A percentile compares a stretch with the other conserved stretches of the same genome.
Conservation (phyloP, 2,329 filamentous ascomycete species). For the Fusarium sp. region DNA sequence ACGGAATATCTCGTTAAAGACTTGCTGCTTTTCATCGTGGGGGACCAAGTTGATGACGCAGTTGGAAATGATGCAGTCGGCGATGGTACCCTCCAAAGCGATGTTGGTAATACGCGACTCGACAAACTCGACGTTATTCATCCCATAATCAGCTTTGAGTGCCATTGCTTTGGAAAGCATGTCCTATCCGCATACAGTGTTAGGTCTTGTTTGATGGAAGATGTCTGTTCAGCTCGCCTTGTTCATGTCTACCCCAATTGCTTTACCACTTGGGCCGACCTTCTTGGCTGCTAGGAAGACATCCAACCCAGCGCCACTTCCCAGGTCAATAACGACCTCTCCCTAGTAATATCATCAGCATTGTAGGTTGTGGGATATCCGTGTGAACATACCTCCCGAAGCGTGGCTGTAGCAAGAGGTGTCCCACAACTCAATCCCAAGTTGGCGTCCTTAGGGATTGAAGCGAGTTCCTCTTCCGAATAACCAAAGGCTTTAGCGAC, state of each 20-base stretch:
- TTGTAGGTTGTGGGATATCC: fast-evolving
- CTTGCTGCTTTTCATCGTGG: constrained; percentile 62
- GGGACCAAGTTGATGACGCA: constrained; percentile 74
- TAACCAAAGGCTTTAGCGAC: constrained; percentile 23
- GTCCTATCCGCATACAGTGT: background rate
- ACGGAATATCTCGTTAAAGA: constrained; percentile 70
- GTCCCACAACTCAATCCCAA: constrained; percentile 11
- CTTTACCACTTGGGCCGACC: background rate
- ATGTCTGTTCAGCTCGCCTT: background rate
- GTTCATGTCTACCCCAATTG: constrained; percentile 19
- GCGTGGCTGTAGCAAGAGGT: constrained; percentile 1
- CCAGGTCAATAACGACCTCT: constrained; percentile 11
- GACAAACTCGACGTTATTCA: background rate
- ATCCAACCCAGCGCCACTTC: constrained; percentile 14
- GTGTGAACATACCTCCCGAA: background rate
- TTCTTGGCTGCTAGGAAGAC: background rate
- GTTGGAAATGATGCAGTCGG: constrained; percentile 67
- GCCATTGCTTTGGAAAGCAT: background rate
- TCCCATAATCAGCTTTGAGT: background rate
- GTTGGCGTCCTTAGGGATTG: constrained; percentile 1
- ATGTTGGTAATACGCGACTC: constrained; percentile 1
- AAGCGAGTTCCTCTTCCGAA: constrained; percentile 6
- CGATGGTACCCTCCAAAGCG: background rate
- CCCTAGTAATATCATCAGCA: background rate
- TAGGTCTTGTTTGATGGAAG: background rate